These are phyloP conservation scores for Ensete glaucum DNA, from an alignment of 176 grass and related monocot genomes.

Conservation along the genomic window DNA sequence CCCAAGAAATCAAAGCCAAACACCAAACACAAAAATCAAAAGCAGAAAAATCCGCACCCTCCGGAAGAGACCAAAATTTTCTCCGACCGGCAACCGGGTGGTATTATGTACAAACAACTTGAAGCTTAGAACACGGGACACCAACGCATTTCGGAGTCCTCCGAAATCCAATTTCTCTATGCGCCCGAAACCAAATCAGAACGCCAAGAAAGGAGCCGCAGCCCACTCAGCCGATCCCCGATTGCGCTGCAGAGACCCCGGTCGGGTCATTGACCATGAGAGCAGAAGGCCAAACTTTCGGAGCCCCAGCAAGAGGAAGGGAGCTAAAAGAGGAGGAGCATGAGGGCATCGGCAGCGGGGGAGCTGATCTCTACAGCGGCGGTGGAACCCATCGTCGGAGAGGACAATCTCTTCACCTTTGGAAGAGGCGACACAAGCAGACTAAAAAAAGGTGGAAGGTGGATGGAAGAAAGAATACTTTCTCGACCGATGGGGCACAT, in stretches of 20 bases:
- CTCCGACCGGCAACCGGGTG: slow-evolving; percentile 7
- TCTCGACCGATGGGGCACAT: too few species aligned
- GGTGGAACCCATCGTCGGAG: slow-evolving; percentile 19
- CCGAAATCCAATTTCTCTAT: not conserved
- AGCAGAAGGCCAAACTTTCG: not conserved
- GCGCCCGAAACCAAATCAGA: slow-evolving; percentile 5
- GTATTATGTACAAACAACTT: not conserved
- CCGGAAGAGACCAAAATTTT: slow-evolving; percentile 12
- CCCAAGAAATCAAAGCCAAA: not conserved
- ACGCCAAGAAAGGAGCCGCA: not conserved
- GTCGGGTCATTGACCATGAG: slow-evolving; percentile 16
- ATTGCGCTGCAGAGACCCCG: slow-evolving; percentile 18
- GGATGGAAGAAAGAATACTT: too few species aligned
- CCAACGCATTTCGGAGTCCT: not conserved
- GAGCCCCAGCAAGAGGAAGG: not conserved
- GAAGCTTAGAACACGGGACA: not conserved
- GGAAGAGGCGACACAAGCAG: not conserved
- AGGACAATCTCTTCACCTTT: not conserved
- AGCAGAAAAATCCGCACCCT: not conserved
- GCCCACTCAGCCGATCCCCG: slow-evolving; percentile 16
- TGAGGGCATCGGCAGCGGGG: not conserved
- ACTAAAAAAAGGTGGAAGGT: too few species aligned
- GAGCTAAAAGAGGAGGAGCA: slow-evolving; percentile 21
- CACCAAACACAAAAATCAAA: slow-evolving; percentile 4
- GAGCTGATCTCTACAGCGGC: not conserved